Evolutionary conservation across 148 eudicot species (phyloP).

Genomic region (Arctostaphylos glauca): DNA sequence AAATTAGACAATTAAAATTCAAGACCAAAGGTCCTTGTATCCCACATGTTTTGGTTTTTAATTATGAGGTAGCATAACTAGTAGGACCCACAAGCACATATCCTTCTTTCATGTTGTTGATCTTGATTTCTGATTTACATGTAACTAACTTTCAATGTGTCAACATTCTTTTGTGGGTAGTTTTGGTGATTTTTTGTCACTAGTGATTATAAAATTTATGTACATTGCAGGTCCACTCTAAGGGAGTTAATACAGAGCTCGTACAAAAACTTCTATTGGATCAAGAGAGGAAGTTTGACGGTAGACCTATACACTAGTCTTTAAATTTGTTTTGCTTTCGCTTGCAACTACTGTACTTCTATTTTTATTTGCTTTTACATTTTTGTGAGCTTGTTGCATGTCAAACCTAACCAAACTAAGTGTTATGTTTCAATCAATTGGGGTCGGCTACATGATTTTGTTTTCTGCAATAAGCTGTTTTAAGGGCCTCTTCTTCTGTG

Average conservation of each 20-base stretch:
- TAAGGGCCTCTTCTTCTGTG: too few relatives aligned
- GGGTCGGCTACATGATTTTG: too few relatives aligned
- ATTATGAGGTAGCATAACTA: background rate
- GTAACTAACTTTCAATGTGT: background rate
- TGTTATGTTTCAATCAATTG: too few relatives aligned
- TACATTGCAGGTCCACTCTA: conserved; percentile 76
- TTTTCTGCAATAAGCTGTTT: too few relatives aligned
- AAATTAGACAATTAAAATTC: too few relatives aligned
- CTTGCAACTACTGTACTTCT: background rate
- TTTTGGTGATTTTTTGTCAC: background rate
- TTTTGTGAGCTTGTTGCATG: background rate
- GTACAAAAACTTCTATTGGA: conserved; percentile 53
- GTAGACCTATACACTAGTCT: conserved; percentile 31
- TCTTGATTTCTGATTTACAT: background rate
- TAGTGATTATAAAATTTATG: background rate
- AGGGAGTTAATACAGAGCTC: conserved; percentile 67
- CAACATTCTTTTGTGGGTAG: background rate
- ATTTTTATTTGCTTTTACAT: background rate
- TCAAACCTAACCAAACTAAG: too few relatives aligned
- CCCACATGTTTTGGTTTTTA: background rate
- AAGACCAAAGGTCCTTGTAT: too few relatives aligned
- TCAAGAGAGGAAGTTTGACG: conserved; percentile 64
- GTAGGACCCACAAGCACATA: background rate
- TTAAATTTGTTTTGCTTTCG: background rate
- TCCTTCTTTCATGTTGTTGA: background rate